phyloP scores from a whole-genome alignment of 208 protist species.

The Trypanosoma boissoni region DNA sequence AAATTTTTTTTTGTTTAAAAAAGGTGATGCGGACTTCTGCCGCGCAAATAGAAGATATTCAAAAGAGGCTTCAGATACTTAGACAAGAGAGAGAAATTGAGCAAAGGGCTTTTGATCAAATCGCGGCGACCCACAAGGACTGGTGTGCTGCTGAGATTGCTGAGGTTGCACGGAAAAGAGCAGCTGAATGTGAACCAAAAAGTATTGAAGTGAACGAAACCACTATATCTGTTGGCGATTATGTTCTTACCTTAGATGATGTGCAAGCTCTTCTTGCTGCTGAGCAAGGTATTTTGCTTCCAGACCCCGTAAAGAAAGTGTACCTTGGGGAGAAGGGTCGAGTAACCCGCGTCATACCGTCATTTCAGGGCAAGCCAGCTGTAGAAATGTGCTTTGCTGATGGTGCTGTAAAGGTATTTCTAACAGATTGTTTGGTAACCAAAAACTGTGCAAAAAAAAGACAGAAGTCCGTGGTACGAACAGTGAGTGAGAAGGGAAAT shows the following conservation, averaged over 20 bases:
- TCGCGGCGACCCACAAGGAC: constrained; percentile 31
- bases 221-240: constrained; percentile 46
- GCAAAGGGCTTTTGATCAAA: constrained; percentile 59
- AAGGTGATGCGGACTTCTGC: constrained; percentile 22
- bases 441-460: constrained; percentile 10
- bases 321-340: constrained; percentile 78
- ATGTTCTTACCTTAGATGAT: constrained; percentile 64
- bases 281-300: constrained; percentile 58
- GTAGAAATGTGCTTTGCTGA: constrained; percentile 85
- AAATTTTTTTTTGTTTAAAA: background rate
- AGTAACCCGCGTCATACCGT: constrained; percentile 53
- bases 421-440: constrained; percentile 62
- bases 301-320: constrained; percentile 69
- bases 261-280: constrained; percentile 27
- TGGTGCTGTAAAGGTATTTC: constrained; percentile 71
- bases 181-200: constrained; percentile 25
- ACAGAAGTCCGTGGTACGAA: background rate
- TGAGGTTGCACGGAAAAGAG: constrained; percentile 43
- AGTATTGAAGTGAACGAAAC: constrained; percentile 29
- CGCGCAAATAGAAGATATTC: constrained; percentile 59
- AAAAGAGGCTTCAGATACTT: constrained; percentile 63
- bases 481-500: background rate
- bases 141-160: constrained; percentile 50
- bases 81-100: constrained; percentile 54
- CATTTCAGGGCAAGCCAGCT: constrained; percentile 75